These are phyloP conservation scores for Blastobotrys elegans DNA, from an alignment of 1,139 yeast genomes.

Conservation along the genomic window DNA sequence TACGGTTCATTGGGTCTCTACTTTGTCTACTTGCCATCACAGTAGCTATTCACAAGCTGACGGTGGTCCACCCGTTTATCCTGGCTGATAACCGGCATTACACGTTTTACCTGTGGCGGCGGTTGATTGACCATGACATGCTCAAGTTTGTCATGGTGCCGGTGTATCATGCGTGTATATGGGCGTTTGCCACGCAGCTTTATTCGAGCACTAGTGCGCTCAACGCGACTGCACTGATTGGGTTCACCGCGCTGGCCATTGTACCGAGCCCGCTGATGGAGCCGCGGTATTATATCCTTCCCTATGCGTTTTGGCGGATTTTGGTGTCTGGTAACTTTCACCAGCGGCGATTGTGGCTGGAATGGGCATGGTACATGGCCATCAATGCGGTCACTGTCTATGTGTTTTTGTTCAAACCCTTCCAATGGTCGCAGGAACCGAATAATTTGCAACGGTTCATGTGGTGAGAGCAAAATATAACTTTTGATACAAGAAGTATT, in stretches of 20 bases:
- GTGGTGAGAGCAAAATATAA: constrained; percentile 49
- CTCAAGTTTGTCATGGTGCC: constrained; percentile 47
- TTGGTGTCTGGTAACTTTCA: constrained; percentile 3
- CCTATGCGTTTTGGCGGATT: constrained; percentile 65
- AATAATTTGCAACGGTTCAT: constrained; percentile 68
- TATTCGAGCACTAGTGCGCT: constrained; percentile 13
- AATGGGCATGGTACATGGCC: constrained; percentile 54
- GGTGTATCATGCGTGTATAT: constrained; percentile 64
- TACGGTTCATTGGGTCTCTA: constrained; percentile 24
- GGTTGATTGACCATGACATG: constrained; percentile 33
- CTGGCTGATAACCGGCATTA: constrained; percentile 93
- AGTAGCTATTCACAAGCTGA: constrained; percentile 50
- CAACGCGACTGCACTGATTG: constrained; percentile 38
- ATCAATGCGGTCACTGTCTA: constrained; percentile 50
- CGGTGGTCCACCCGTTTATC: constrained; percentile 82
- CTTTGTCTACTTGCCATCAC: constrained; percentile 38
- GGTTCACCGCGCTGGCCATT: constrained; percentile 55
- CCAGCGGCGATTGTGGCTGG: constrained; percentile 42
- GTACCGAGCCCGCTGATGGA: constrained; percentile 90
- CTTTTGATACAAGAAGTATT: background rate
- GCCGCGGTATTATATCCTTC: constrained; percentile 85
- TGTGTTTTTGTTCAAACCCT: constrained; percentile 58
- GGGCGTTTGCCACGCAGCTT: constrained; percentile 33
- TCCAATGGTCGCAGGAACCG: constrained; percentile 63
- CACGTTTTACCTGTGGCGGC: constrained; percentile 77